Percentiles rank a stretch among this genome's conserved stretches.
Conservation (phyloP, 352 stramenopile genomes). For the Thraustochytrium sp. region DNA sequence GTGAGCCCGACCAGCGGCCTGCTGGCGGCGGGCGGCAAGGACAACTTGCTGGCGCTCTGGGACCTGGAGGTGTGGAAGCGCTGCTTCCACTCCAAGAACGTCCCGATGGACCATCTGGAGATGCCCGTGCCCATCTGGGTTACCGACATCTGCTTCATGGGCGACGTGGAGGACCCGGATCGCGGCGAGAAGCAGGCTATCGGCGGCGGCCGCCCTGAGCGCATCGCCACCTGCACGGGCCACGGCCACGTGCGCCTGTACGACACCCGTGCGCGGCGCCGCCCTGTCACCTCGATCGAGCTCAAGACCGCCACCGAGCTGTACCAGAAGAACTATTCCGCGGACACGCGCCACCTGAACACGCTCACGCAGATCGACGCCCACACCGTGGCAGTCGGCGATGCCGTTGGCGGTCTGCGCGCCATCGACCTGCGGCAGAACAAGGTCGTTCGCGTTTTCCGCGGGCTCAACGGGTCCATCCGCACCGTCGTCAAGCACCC, state of each 20-base stretch:
- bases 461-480: slow-evolving; percentile 78
- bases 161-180: slow-evolving; percentile 51
- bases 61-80: slow-evolving; percentile 67
- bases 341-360: slow-evolving; percentile 24
- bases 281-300: slow-evolving; percentile 59
- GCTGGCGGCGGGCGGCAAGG: slow-evolving; percentile 68
- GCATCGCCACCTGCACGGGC: slow-evolving; percentile 65
- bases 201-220: slow-evolving; percentile 56
- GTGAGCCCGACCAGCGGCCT: background rate
- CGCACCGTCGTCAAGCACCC: slow-evolving; percentile 77
- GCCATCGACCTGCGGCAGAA: slow-evolving; percentile 78
- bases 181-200: slow-evolving; percentile 53
- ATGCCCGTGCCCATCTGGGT: slow-evolving; percentile 80
- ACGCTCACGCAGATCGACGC: slow-evolving; percentile 2
- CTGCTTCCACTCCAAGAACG: slow-evolving; percentile 74
- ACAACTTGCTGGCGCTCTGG: slow-evolving; percentile 70
- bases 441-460: slow-evolving; percentile 73
- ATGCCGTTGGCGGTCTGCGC: slow-evolving; percentile 78
- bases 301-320: background rate
- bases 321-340: background rate
- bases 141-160: slow-evolving; percentile 58
- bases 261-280: slow-evolving; percentile 73
- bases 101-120: slow-evolving; percentile 73
- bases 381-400: slow-evolving; percentile 67
- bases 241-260: slow-evolving; percentile 73